These are phyloP conservation scores for Sclerotinia subarctica DNA, from an alignment of 2,329 filamentous ascomycete genomes.

Conservation along the genomic window DNA sequence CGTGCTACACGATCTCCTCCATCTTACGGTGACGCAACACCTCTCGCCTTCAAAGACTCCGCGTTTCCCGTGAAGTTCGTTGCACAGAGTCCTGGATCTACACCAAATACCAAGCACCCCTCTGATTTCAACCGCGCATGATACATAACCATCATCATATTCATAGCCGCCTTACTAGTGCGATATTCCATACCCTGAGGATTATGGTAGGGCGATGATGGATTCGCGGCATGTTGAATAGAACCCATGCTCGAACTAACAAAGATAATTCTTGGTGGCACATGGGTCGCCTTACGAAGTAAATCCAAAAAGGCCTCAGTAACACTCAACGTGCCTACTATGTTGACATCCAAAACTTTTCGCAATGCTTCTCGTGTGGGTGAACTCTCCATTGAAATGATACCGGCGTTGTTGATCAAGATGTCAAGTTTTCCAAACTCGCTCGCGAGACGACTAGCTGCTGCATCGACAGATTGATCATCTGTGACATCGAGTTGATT, in stretches of 20 bases:
- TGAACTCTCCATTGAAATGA: neutral
- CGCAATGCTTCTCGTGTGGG: constrained; percentile 7
- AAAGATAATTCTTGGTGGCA: constrained; percentile 22
- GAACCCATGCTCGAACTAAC: constrained; percentile 26
- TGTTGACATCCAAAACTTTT: constrained; percentile 20
- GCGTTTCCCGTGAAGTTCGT: constrained; percentile 21
- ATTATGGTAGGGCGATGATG: constrained; percentile 19
- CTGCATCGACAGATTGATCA: constrained; percentile 22
- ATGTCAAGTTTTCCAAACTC: constrained; percentile 31
- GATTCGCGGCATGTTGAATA: constrained; percentile 22
- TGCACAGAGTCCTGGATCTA: constrained; percentile 26
- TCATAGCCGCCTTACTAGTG: constrained; percentile 22
- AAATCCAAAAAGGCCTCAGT: constrained; percentile 28
- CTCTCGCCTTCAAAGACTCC: constrained; percentile 13
- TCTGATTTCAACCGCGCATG: constrained; percentile 9
- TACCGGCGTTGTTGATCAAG: constrained; percentile 32
- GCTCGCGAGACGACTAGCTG: constrained; percentile 16
- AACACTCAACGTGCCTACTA: constrained; percentile 15
- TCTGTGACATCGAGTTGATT: constrained; percentile 25
- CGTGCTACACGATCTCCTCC: constrained; percentile 37
- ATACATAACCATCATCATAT: constrained; percentile 22
- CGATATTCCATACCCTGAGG: constrained; percentile 15
- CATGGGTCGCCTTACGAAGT: constrained; percentile 9
- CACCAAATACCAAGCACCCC: constrained; percentile 24
- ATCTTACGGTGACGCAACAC: constrained; percentile 33